Evolutionary conservation across 805 yeast species (phyloP).

Genomic region (Myxozyma nipponensis): DNA sequence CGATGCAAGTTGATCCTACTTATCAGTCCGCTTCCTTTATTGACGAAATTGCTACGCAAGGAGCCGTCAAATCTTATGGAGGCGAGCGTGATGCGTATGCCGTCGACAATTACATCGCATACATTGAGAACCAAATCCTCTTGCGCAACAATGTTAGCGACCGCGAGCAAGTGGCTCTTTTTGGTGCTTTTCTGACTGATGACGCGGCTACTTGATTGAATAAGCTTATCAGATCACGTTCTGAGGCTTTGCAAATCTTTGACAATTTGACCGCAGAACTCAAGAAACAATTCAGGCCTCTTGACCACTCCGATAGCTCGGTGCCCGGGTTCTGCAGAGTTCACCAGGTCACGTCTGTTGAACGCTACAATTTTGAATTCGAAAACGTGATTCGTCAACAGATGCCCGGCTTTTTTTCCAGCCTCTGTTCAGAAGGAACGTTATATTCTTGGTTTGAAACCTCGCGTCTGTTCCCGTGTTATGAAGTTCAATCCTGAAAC

Average conservation of each 20-base stretch:
- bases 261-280: neutral
- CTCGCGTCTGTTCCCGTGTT: neutral
- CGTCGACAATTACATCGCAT: neutral
- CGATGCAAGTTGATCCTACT: too few relatives aligned
- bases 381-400: neutral
- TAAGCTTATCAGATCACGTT: neutral
- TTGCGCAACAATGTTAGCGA: neutral
- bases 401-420: neutral
- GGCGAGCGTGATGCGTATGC: neutral
- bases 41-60: too few relatives aligned
- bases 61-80: too few relatives aligned
- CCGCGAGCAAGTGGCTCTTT: neutral
- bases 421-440: neutral
- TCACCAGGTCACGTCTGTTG: neutral
- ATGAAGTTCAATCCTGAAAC: neutral
- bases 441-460: neutral
- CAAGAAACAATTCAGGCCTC: neutral
- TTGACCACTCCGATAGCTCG: neutral
- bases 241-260: neutral
- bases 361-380: neutral
- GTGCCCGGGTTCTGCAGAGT: neutral
- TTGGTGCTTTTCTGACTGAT: neutral
- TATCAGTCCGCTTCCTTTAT: too few relatives aligned
- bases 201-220: neutral
- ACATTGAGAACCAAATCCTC: neutral